Base-by-base conservation (phyloP, 495 filamentous ascomycete species). In the Neurospora sp. region DNA sequence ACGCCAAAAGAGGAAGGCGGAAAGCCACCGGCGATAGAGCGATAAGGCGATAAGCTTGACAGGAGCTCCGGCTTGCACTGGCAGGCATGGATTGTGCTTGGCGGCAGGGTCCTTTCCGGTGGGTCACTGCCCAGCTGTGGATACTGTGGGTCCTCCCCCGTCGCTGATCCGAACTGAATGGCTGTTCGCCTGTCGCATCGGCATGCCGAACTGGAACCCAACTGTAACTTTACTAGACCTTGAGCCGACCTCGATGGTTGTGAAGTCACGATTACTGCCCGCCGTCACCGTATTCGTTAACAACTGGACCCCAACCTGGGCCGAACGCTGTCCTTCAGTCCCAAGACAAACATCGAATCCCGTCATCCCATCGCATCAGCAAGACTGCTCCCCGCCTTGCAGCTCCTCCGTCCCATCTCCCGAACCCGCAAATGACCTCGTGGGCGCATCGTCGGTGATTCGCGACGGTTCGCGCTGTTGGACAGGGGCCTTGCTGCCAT, bases 401-500 rank as follows among this genome's bases (percentile, higher is more conserved):
- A 66, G 54, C 54, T 66, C 15, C 24, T 62, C 54, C 54, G 54
- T 66, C 54, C 54, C 54, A 66, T 66, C 24, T 70, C 39, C 70
- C 69, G 24, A 11, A 54, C 43, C 37, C 39, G 43, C 74, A 71
- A 39, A 78, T 79, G 77, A 54, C 31, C 71, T 39, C 59, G 45
- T 71, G 62, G 59, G 70, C 69, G 36, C 45, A 39, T 62, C 42
- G 59, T 40, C 38, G 24, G 73, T 78, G 73, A 80, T 77, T 72
- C 48, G 71, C 74, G 69, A 48, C 48, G 71, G 70, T 31, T 39
- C 69, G 8, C 45, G 62, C 62, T 59, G n/a, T 71, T 70, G 54
- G 39, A 39, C 71, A 59, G 31, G 34, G 42, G 71, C 37, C 71
- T 34, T 66, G 77, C 77, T 79, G 79, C 75, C 76, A 81, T 81